phyloP scores from a whole-genome alignment of 208 protist species.

The Wallacemonas sp. region DNA sequence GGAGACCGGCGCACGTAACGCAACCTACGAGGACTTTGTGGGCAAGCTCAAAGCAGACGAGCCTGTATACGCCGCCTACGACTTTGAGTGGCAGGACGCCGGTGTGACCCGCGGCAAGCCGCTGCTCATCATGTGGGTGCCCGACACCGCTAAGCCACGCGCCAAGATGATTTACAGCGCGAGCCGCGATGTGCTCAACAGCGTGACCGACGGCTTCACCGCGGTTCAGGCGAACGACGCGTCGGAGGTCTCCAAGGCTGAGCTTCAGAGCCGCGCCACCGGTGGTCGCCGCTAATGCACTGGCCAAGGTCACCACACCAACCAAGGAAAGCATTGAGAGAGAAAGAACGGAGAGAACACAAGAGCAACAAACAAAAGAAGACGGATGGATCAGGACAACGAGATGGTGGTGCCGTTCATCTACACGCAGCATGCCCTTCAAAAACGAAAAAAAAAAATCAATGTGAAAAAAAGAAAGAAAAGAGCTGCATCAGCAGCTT shows the following conservation, averaged over 20 bases:
- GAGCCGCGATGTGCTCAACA: conserved; percentile 76
- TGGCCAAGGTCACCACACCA: neutral
- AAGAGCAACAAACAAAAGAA: neutral
- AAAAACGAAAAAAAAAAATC: conserved; percentile 12
- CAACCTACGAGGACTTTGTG: conserved; percentile 82
- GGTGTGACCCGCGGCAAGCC: conserved; percentile 80
- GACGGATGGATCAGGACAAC: too few relatives aligned
- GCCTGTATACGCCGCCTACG: conserved; percentile 91
- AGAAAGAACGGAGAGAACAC: neutral
- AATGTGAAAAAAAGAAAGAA: conserved; percentile 4
- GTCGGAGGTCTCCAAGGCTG: conserved; percentile 56
- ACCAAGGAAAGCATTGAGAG: neutral
- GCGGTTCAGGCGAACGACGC: conserved; percentile 86
- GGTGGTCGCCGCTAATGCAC: conserved; percentile 11
- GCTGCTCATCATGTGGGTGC: conserved; percentile 89
- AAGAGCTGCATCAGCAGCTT: neutral
- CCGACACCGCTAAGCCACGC: conserved; percentile 72
- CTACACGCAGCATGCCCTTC: too few relatives aligned
- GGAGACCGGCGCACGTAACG: conserved; percentile 37
- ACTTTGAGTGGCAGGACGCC: conserved; percentile 87
- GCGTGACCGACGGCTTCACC: conserved; percentile 78
- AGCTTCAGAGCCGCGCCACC: conserved; percentile 50
- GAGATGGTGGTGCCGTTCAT: too few relatives aligned
- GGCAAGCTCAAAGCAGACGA: conserved; percentile 52
- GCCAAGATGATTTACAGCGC: conserved; percentile 90